Evolutionary conservation across 2,329 filamentous ascomycete species (phyloP).

Genomic region (Proliferodiscus dingleyae): DNA sequence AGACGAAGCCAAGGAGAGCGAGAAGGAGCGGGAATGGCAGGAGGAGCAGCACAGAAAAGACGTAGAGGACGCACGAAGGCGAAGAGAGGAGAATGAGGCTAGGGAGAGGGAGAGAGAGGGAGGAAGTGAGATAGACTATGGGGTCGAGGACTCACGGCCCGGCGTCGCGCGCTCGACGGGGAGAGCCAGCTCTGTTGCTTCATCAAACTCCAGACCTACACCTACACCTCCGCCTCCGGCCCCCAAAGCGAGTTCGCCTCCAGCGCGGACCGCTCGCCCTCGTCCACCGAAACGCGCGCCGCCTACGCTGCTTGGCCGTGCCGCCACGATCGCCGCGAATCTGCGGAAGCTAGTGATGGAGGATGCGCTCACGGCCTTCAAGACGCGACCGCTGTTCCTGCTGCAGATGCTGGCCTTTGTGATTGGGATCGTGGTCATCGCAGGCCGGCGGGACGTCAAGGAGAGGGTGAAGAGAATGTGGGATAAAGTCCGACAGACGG

Average conservation of each 20-base stretch:
- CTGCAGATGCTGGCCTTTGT: conserved; percentile 71
- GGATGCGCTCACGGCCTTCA: conserved; percentile 45
- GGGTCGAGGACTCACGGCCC: conserved; percentile 51
- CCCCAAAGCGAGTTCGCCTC: too few species aligned
- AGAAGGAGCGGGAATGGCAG: conserved; percentile 56
- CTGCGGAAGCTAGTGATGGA: conserved; percentile 45
- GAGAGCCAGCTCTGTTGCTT: conserved; percentile 26
- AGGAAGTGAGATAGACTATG: conserved; percentile 61
- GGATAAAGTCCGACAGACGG: conserved; percentile 46
- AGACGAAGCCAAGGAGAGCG: conserved; percentile 71
- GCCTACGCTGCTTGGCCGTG: conserved; percentile 31
- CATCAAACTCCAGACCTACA: conserved; percentile 30
- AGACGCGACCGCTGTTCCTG: conserved; percentile 52
- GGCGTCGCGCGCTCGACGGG: conserved; percentile 10
- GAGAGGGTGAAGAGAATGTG: conserved; percentile 71
- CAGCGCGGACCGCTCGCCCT: too few species aligned
- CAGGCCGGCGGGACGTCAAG: conserved; percentile 70
- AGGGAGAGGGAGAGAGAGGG: conserved; percentile 45
- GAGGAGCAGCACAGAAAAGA: too few species aligned
- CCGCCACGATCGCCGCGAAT: conserved; percentile 48
- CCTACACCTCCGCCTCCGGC: conserved; percentile 5
- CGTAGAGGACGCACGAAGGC: conserved; percentile 51
- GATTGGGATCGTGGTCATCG: conserved; percentile 68
- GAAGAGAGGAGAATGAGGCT: conserved; percentile 55
- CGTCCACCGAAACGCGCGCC: conserved; percentile 15